Evolutionary conservation across 768 basidiomycete species (phyloP), one percentile per base, ranked within the genome.

Genomic region (Amanita molliuscula): DNA sequence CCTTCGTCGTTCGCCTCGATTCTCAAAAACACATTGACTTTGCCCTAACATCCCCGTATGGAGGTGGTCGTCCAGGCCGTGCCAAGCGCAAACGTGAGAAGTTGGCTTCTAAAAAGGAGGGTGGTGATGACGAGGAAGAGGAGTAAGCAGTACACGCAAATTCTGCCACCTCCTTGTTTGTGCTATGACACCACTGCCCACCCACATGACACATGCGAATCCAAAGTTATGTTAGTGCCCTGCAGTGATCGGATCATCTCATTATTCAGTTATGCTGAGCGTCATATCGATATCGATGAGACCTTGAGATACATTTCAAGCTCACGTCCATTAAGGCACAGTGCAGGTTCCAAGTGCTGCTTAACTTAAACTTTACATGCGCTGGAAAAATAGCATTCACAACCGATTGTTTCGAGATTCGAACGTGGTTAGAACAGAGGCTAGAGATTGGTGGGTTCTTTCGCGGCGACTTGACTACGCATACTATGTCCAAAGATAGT

Each of bases 1-100:
- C 94, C 3, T 98, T 98, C 68, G 88, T 97, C 65, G 95, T 99
- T 60, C 92, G 96, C 71, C 87, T 98, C 59, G 96, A 97, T 77
- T 95, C 92, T 54, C 94, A 97, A 79, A 98, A 98, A 66, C 96
- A 99, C 80, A 95, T 99, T 67, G 96, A 99, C 80, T 99, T 97
- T 66, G 87, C 95, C 40, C 83, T 94, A 59, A 94, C 87, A 52
- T 96, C 93, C 55, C 94, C 95, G 50, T 95, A 90, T 63, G 95
- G 94, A 65, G 95, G 95, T 62, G 94, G 88, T 59, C 84, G 88
- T 54, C 75, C 89, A 55, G 94, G 94, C 60, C 95, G 95, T 59
- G 92, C 94, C 66, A 97, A 98, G 89, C 84, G 95, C 69, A 98
- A 96, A 87, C 90, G 94, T 64, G 90, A 88, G 53, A 83, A 83